Base-by-base conservation (phyloP, 208 protist species). In the Trypanosoma cruzi region DNA sequence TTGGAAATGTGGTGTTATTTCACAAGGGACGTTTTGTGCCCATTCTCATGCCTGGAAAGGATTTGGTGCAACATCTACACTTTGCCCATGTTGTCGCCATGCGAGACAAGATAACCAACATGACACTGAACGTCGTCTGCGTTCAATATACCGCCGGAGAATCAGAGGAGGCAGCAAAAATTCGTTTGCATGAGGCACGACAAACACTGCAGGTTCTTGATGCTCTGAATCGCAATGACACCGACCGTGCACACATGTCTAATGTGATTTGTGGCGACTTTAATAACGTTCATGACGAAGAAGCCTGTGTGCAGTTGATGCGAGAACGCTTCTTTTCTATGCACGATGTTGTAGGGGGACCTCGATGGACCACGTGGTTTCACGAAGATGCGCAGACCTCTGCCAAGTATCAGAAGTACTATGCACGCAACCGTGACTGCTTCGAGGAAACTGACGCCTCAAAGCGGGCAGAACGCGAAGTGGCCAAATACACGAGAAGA, bases 1-100 rank as follows among this genome's bases (percentile, higher is more conserved):
- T 95, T 73, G 90, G 90, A 64, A 95, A 95, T 58, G 90, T 92
- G 29, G 32, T 95, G 0, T 53, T 93, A 10, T 95, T 95, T 71
- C 90, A 95, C 84, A 95, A 95, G 75, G 79, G 85, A 34, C 80
- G 90, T 40, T 95, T 95, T 68, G 77, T 90, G 14, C 90, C 90
- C 0, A 69, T 89, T 36, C 77, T 95, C 67, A 93, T 92, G 82
- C 78, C 82, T 0, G 90, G 90, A 6, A 79, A 78, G 31, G 90
- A 95, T 34, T 52, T 89, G 24, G 80, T 76, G 36, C 68, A 71
- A 0, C 64, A 81, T 44, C 83, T 89, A 11, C 87, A 93, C 54
- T 95, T 93, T 81, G 86, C 68, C 14, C 86, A 95, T 62, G 79
- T 95, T 34, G 80, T 78, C 3, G 70, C 71, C 31, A 78, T 95